A percentile compares a stretch with the other conserved stretches of the same genome.
Evolutionary conservation across 306 rosid species (phyloP).

Genomic region (Cercis canadensis): DNA sequence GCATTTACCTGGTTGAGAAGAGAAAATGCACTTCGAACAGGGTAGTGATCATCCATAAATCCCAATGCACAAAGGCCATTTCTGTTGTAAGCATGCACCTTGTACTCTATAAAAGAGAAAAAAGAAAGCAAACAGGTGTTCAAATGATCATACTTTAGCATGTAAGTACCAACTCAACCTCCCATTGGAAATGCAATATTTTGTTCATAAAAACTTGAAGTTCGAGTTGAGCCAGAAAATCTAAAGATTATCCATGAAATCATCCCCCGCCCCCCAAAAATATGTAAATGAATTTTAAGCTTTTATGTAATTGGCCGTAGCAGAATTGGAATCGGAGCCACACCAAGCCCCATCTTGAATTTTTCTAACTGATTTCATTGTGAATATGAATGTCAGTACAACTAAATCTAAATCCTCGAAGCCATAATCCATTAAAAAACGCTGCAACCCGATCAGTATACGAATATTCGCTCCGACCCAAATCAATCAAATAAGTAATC

Average conservation of each 20-base stretch:
- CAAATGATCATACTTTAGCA: neutral
- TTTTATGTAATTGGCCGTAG: neutral
- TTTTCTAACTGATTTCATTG: no score
- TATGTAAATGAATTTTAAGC: neutral
- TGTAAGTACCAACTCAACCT: neutral
- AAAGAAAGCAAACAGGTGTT: neutral
- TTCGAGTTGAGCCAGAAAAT: no score
- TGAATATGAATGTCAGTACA: no score
- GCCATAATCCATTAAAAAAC: no score
- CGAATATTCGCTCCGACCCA: no score
- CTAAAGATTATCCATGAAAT: no score
- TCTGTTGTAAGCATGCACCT: slow-evolving; percentile 88
- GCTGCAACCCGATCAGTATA: no score
- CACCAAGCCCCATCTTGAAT: neutral
- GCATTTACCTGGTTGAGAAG: slow-evolving; percentile 78
- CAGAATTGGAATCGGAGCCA: neutral
- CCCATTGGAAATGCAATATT: no score
- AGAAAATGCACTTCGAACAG: slow-evolving; percentile 92
- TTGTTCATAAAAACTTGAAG: no score
- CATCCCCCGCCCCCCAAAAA: no score
- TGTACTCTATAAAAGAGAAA: slow-evolving; percentile 61
- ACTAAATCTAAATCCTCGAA: no score
- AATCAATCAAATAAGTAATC: neutral
- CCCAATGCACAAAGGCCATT: slow-evolving; percentile 97
- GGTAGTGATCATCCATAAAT: slow-evolving; percentile 98